Evolutionary conservation across 306 rosid species (phyloP), one percentile per base, ranked within the genome.

Genomic region (Abrus pulchellus): DNA sequence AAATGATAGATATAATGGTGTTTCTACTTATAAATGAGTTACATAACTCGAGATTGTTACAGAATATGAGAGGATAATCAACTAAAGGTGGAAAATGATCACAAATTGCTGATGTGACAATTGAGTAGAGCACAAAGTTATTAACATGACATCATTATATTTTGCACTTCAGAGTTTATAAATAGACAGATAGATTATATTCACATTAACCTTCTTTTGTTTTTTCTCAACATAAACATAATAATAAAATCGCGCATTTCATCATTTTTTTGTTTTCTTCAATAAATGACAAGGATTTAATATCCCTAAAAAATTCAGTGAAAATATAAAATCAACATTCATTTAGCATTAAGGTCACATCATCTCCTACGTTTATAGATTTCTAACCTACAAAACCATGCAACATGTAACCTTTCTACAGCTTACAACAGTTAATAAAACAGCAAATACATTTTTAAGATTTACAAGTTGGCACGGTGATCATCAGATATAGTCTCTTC

Each of bases 401-500:
- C 80, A 76, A 49, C 81, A 72, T 62, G 73, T 49, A 49, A 45
- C 48, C 59, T 68, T 74, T 84, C 52, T 72, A 79, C 74, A 61
- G 76, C 56, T 70, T 49, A 54, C 30, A 70, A 40, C 64, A 33
- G 50, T 33, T 3, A 73, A 20, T 13, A 48, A 36, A 56, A 41
- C 49, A 45, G 69, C 59, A 68, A 70, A 82, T 63, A n/a, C 72
- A 60, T 64, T 62, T 40, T 60, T 68, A 29, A 68, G 30, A 74
- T 72, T 85, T 85, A 85, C 45, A 74, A 68, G 86, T 83, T 85
- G 70, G 85, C 80, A 59, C 80, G 20, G 62, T 28, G 81, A 52
- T 88, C 90, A 80, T 87, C 96, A 8, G 92, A 91, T 86, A 89
- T 81, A 36, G 96, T 91, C 84, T 85, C 91, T 81, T 91, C 92